These are phyloP conservation scores for Laburnicola sp. DNA, from an alignment of 2,329 filamentous ascomycete genomes.

Conservation along the genomic window DNA sequence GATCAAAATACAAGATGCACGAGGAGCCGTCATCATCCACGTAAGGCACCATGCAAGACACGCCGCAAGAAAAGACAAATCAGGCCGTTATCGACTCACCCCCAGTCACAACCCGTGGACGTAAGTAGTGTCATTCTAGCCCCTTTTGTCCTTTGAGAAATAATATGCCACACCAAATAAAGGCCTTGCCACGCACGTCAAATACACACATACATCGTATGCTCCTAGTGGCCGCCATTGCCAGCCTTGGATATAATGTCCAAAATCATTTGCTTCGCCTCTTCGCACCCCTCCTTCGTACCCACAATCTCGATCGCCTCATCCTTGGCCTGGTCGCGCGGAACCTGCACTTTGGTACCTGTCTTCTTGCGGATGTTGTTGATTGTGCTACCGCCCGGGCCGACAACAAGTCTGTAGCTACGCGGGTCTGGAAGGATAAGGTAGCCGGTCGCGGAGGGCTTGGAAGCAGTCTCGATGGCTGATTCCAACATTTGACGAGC, in stretches of 20 bases:
- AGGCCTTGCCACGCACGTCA: too few relatives aligned
- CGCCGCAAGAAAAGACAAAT: too few relatives aligned
- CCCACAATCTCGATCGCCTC: slow-evolving; percentile 93
- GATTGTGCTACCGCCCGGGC: slow-evolving; percentile 85
- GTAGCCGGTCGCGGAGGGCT: slow-evolving; percentile 77
- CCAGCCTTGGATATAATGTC: slow-evolving; percentile 64
- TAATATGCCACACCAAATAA: too few relatives aligned
- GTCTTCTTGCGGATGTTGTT: slow-evolving; percentile 91
- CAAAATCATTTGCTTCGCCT: slow-evolving; percentile 86
- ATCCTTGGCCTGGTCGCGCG: slow-evolving; percentile 70
- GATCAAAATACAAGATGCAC: too few relatives aligned
- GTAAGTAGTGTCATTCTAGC: too few relatives aligned
- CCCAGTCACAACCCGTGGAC: too few relatives aligned
- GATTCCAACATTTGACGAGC: slow-evolving; percentile 74
- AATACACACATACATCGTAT: slow-evolving; percentile 3
- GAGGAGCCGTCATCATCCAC: too few relatives aligned
- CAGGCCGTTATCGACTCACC: too few relatives aligned
- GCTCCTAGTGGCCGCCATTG: slow-evolving; percentile 26
- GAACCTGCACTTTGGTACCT: slow-evolving; percentile 91
- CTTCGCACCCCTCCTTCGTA: slow-evolving; percentile 75
- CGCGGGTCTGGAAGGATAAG: slow-evolving; percentile 86
- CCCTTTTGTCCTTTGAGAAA: too few relatives aligned
- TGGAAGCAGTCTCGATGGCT: slow-evolving; percentile 71
- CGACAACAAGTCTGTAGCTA: slow-evolving; percentile 87
- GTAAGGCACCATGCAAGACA: too few relatives aligned